Percentiles rank a stretch among this genome's conserved stretches.
These are phyloP conservation scores for Pythium folliculosum DNA, from an alignment of 352 stramenopile genomes.

Conservation along the genomic window DNA sequence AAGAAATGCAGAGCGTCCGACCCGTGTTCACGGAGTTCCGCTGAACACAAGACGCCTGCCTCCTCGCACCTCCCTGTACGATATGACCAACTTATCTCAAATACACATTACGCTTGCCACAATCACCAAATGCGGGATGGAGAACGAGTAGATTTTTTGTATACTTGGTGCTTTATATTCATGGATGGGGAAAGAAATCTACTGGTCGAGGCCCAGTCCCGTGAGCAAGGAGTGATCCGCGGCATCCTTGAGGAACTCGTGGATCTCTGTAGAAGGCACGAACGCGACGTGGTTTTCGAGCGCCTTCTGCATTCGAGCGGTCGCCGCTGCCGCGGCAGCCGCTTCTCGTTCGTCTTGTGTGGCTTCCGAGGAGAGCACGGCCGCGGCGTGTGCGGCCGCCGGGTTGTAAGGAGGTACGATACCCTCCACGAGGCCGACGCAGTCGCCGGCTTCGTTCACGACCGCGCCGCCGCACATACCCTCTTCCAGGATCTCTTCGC, in stretches of 20 bases:
- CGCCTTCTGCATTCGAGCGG: slow-evolving; percentile 58
- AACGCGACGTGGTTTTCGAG: slow-evolving; percentile 74
- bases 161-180: background rate
- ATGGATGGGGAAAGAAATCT: background rate
- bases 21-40: background rate
- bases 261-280: slow-evolving; percentile 53
- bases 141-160: background rate
- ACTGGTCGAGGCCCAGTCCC: slow-evolving; percentile 23
- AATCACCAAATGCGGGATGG: no score
- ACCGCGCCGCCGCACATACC: slow-evolving; percentile 84
- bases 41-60: background rate
- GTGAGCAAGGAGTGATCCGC: slow-evolving; percentile 26
- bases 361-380: slow-evolving; percentile 27
- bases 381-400: background rate
- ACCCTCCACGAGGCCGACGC: slow-evolving; percentile 75
- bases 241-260: slow-evolving; percentile 48
- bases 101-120: no score
- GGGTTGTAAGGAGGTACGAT: slow-evolving; percentile 58
- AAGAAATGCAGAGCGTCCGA: background rate
- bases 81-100: no score
- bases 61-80: no score
- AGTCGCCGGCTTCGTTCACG: slow-evolving; percentile 39
- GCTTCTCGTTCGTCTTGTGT: slow-evolving; percentile 31
- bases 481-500: slow-evolving; percentile 70
- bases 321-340: slow-evolving; percentile 29